Evolutionary conservation across 306 rosid genomes (phyloP).

Genomic region (Vigna angularis): DNA sequence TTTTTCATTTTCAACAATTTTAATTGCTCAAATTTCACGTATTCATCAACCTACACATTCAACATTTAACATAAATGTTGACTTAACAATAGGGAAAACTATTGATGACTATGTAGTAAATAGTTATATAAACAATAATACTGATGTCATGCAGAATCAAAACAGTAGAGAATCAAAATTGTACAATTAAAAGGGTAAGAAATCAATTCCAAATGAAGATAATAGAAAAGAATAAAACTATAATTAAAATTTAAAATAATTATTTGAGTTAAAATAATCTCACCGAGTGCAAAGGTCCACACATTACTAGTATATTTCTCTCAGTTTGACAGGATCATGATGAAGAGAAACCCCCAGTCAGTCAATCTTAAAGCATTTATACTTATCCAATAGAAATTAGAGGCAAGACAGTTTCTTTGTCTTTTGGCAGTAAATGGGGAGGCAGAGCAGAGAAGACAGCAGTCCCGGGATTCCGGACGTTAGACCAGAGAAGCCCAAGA

Average conservation of each 20-base stretch:
- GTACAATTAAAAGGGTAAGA: too few species aligned
- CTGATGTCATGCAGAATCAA: too few species aligned
- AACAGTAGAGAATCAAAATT: too few species aligned
- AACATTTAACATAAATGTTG: too few species aligned
- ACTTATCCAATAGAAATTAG: conserved; percentile 23
- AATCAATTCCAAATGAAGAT: background rate
- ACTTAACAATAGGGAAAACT: too few species aligned
- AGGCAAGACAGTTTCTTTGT: conserved; percentile 45
- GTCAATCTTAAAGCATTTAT: conserved; percentile 39
- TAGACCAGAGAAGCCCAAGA: conserved; percentile 55
- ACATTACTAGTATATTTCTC: conserved; percentile 9
- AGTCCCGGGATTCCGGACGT: conserved; percentile 64
- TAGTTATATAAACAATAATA: too few species aligned
- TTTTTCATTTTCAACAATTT: too few species aligned
- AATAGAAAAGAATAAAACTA: background rate
- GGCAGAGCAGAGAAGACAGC: conserved; percentile 55
- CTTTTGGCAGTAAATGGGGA: conserved; percentile 55
- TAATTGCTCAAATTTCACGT: too few species aligned
- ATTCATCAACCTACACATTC: too few species aligned
- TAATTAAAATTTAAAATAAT: background rate
- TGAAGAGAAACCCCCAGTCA: conserved; percentile 18
- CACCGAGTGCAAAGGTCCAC: background rate
- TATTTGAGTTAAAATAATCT: conserved; percentile 5
- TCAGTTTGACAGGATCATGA: conserved; percentile 27
- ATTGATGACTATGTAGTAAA: too few species aligned